Base-by-base conservation (phyloP, 768 basidiomycete genomes). In the Lactarius evosmus region DNA sequence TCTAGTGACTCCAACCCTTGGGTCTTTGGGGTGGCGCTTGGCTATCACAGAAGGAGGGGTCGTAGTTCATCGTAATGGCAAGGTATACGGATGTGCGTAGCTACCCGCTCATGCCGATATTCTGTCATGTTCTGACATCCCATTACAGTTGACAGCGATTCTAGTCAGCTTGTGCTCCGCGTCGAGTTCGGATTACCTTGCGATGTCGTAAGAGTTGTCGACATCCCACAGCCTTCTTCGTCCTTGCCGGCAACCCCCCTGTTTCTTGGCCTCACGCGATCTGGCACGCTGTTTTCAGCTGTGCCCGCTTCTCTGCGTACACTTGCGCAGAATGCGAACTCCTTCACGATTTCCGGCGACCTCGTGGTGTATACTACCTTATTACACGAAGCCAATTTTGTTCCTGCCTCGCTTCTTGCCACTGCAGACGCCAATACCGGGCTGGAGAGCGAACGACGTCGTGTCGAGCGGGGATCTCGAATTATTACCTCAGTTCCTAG, bases 401-500 rank as follows among this genome's bases (percentile, higher is more conserved):
- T 83, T 1, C 87, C 91, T 3, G 69, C 91, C 4, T 44, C 67
- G 3, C 67, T 67, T 1, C 70, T 81, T 71, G 27, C 63, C 73
- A 27, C 40, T 1, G 29, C 51, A n/a, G 62, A 69, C 16, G 38
- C 40, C 11, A 38, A 46, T 7, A 44, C 59, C n/a, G 40, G 33
- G 19, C 22, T 67, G 0, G 68, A 72, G 25, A 89, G 86, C 86
- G 86, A 91, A 71, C 83, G 79, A 12, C 82, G 96, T 44, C 83
- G 91, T 22, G 83, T 98, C 1, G 97, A 99, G 74, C 79, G 97
- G 33, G 97, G 97, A 4, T 88, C 92, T 7, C 78, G 88, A 63
- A 95, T 98, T 36, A 94, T 98, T 4, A 85, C 88, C 0, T 90
- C 88, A 14, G 88, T 97, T 0, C 89, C 95, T 0, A 93, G 88